Percentiles rank a stretch among this genome's conserved stretches.
Evolutionary conservation across 2,329 filamentous ascomycete species (phyloP).

Genomic region (Fusarium albidum): DNA sequence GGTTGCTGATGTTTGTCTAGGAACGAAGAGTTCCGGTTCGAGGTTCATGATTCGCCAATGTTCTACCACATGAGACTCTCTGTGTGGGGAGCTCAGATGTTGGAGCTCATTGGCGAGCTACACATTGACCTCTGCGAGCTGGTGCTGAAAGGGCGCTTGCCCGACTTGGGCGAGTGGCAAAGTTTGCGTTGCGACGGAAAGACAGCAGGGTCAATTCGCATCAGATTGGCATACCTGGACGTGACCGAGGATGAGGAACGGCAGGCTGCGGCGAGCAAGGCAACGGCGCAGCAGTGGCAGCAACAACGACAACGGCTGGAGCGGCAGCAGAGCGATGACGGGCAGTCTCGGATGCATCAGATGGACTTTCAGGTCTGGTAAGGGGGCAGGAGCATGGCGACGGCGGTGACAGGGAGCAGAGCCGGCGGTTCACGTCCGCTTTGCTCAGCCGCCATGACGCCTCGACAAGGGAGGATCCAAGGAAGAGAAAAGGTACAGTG

Average conservation of each 20-base stretch:
- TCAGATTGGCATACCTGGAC: conserved; percentile 32
- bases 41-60: conserved; percentile 39
- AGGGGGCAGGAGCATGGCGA: conserved; percentile 3
- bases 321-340: conserved; percentile 26
- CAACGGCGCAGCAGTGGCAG: conserved; percentile 24
- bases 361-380: conserved; percentile 41
- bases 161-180: conserved; percentile 35
- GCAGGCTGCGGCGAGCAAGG: conserved; percentile 28
- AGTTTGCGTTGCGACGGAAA: conserved; percentile 28
- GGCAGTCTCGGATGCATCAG: conserved; percentile 34
- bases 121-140: conserved; percentile 37
- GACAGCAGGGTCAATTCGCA: conserved; percentile 29
- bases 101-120: conserved; percentile 38
- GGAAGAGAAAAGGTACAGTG: conserved; percentile 12
- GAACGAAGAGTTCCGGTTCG: conserved; percentile 39
- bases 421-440: conserved; percentile 6
- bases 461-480: conserved; percentile 8
- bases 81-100: conserved; percentile 39
- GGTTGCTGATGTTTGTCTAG: conserved; percentile 31
- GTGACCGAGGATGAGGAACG: conserved; percentile 31
- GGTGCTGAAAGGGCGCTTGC: conserved; percentile 27
- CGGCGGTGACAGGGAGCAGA: conserved; percentile 12
- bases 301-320: conserved; percentile 27
- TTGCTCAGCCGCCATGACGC: conserved; percentile 2
- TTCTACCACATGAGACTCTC: conserved; percentile 38